A percentile compares a stretch with the other conserved stretches of the same genome.
phyloP scores from a whole-genome alignment of 495 filamentous ascomycete species.

The Penicillium simplicissimum region DNA sequence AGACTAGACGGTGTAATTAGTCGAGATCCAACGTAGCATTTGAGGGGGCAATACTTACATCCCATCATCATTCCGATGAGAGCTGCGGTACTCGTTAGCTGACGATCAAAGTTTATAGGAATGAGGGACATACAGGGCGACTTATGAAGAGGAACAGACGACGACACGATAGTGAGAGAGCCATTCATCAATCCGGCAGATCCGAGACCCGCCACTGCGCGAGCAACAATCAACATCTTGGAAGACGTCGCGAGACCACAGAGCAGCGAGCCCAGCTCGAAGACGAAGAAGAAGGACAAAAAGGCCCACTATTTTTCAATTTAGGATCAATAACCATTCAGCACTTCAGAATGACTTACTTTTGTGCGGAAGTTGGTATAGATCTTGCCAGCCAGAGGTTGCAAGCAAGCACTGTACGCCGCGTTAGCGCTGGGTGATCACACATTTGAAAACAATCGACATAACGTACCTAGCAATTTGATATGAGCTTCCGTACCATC shows the following conservation, averaged over 20 bases:
- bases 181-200: slow-evolving; percentile 53
- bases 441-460: not conserved
- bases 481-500: slow-evolving; percentile 51
- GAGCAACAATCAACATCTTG: slow-evolving; percentile 46
- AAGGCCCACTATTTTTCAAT: slow-evolving; percentile 30
- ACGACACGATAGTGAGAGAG: slow-evolving; percentile 51
- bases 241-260: slow-evolving; percentile 46
- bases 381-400: slow-evolving; percentile 48
- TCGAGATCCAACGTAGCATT: not conserved
- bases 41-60: slow-evolving; percentile 26
- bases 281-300: slow-evolving; percentile 39
- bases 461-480: slow-evolving; percentile 37
- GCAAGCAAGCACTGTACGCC: slow-evolving; percentile 40
- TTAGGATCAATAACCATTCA: not conserved
- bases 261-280: slow-evolving; percentile 46
- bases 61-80: slow-evolving; percentile 39
- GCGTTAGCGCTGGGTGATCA: not conserved
- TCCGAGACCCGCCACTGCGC: slow-evolving; percentile 46
- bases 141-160: slow-evolving; percentile 45
- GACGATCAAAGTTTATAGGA: slow-evolving; percentile 2
- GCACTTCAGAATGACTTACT: slow-evolving; percentile 15
- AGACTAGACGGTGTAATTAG: slow-evolving; percentile 19
- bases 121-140: slow-evolving; percentile 32
- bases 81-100: slow-evolving; percentile 22
- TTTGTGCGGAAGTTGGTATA: slow-evolving; percentile 49